Percentiles rank a stretch among this genome's conserved stretches.
These are phyloP conservation scores for Hymenoscyphus occultus DNA, from an alignment of 2,329 filamentous ascomycete genomes.

Conservation along the genomic window DNA sequence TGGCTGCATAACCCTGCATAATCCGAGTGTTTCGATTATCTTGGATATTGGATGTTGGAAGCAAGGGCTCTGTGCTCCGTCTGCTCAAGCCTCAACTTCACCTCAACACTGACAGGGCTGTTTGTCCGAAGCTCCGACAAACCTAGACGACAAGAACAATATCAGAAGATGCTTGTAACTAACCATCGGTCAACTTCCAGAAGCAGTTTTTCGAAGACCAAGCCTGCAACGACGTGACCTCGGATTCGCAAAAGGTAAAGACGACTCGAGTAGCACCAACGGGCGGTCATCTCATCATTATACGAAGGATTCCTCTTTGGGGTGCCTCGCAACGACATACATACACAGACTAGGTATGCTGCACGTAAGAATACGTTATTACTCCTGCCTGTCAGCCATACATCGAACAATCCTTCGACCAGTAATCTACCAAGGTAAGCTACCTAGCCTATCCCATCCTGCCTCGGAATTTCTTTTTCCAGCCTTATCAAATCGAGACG, in stretches of 20 bases:
- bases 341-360: neutral
- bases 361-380: neutral
- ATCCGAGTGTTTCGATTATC: neutral
- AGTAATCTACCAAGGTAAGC: neutral
- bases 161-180: slow-evolving; percentile 8
- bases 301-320: neutral
- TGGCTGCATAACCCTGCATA: neutral
- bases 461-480: neutral
- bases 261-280: neutral
- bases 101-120: neutral
- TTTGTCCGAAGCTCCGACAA: neutral
- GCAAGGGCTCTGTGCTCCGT: neutral
- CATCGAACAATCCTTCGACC: neutral
- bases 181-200: slow-evolving; percentile 27
- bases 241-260: neutral
- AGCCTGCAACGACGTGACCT: neutral
- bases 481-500: neutral
- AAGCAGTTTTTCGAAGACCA: slow-evolving; percentile 16
- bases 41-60: neutral
- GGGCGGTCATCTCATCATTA: neutral
- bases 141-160: neutral
- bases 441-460: no score
- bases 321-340: neutral
- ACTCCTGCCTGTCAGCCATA: neutral
- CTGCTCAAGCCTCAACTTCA: no score